Base-by-base conservation (phyloP, 306 rosid genomes). In the Abrus precatorius region DNA sequence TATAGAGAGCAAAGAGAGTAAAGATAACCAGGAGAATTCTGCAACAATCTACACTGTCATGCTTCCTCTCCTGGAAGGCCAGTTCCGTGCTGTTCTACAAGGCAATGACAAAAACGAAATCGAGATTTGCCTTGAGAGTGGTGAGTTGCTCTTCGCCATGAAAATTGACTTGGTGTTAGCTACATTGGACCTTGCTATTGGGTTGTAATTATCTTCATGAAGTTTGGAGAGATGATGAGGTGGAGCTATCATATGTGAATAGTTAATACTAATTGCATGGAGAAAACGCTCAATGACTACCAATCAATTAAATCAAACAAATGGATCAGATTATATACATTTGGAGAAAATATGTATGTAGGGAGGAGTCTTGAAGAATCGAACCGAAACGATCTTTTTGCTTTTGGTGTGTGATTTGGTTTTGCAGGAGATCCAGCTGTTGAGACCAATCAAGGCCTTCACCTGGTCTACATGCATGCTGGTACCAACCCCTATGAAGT, bases 401-500 rank as follows among this genome's bases (percentile, higher is more conserved):
- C 9, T 44, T 44, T 8, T 44, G 7, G 7, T 8, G 9, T 44
- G 48, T 44, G 48, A 7, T 62, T 57, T 57, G 63, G 36, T 57
- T 57, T 57, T 57, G 36, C 63, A 57, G 63, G 63, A 28, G 63
- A 57, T 57, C 63, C 63, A 3, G 34, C 63, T 29, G 63, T 57
- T 57, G 63, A 57, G 36, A 57, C 63, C 63, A 57, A 57, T 27
- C 63, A 28, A 7, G 63, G 36, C 1, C 63, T 7, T 7, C 4
- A 57, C 13, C 8, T 57, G 13, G 53, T 48, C n/a, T 48, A 48
- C 53, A 48, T 48, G 53, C 53, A 48, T 48, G 53, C 53, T 48
- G 53, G 63, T 27, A 57, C 36, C 63, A 57, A 57, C 63, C 63
- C 62, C 36, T 57, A 27, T 57, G 36, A 57, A 57, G 63, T 57